phyloP scores from a whole-genome alignment of 1,139 yeast species.

The Wickerhamomyces sp. region DNA sequence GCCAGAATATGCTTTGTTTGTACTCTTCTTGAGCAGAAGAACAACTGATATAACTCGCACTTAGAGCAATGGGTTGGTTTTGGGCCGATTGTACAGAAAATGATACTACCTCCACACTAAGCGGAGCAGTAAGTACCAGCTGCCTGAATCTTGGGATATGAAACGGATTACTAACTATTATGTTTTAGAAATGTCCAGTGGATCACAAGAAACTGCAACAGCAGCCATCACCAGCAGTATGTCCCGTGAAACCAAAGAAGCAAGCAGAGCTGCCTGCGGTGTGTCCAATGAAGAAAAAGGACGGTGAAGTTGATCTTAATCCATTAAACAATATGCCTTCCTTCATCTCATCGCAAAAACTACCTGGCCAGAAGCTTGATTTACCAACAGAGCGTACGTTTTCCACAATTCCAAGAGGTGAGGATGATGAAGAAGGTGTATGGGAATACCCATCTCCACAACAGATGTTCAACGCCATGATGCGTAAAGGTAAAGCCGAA shows the following conservation, averaged over 20 bases:
- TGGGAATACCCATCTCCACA: slow-evolving; percentile 99
- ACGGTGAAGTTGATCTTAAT: slow-evolving; percentile 33
- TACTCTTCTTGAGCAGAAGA: too few species aligned
- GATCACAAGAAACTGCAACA: slow-evolving; percentile 15
- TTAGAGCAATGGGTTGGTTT: slow-evolving; percentile 66
- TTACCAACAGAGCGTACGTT: slow-evolving; percentile 80
- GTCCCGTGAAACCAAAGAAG: slow-evolving; percentile 30
- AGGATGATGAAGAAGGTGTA: slow-evolving; percentile 36
- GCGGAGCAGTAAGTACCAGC: slow-evolving; percentile 6
- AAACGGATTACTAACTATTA: background rate
- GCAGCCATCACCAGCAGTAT: slow-evolving; percentile 22
- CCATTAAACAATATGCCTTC: slow-evolving; percentile 91
- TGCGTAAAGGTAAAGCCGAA: slow-evolving; percentile 79
- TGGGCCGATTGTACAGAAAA: slow-evolving; percentile 48
- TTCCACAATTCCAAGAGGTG: slow-evolving; percentile 86
- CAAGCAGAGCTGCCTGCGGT: slow-evolving; percentile 19
- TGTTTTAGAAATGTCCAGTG: slow-evolving; percentile 43
- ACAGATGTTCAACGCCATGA: slow-evolving; percentile 97
- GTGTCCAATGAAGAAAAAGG: slow-evolving; percentile 36
- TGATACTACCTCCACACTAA: slow-evolving; percentile 1
- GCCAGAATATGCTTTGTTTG: too few species aligned
- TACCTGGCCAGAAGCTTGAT: slow-evolving; percentile 75
- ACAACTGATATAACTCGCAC: too few species aligned
- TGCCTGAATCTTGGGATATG: slow-evolving; percentile 11
- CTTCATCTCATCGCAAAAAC: slow-evolving; percentile 55